Evolutionary conservation across 331 rosid species (phyloP), one percentile per base, ranked within the genome.

Genomic region (Pyrus hybrid): DNA sequence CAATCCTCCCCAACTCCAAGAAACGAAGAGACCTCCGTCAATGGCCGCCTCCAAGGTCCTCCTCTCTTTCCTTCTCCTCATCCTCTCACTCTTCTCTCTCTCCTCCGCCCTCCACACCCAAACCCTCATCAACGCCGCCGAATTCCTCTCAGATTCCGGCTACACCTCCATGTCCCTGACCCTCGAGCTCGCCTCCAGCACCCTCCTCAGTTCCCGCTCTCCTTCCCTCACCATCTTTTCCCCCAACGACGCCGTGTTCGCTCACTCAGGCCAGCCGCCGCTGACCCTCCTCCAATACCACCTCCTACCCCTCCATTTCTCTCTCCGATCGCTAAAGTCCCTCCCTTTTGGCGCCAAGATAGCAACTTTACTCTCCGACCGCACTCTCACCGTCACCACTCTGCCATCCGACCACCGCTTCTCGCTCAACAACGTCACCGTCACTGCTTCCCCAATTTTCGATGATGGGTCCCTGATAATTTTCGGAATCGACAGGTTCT

Each of bases 301-400:
- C 45, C 87, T 53, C 80, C 81, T 82, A 29, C 87, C 88, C 1
- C 53, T 54, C 29, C 62, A 83, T 25, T 86, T 86, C 83, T 65
- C 81, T 13, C 73, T 78, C 73, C 83, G 77, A 12, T 47, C 80
- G 69, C 84, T 88, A 76, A 68, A 54, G 20, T 84, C 88, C 49
- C 85, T 86, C 8, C 90, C 92, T 11, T 67, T 18, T 60, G 90
- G 92, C 18, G 86, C 88, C 75, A 80, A 65, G 67, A 80, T 86
- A 76, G 35, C 82, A 13, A 86, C 90, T 3, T 79, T 88, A 20
- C 83, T 82, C 72, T 28, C 77, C 3, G 53, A 45, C 17, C 75
- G 82, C 68, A 70, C 76, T 75, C 84, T 86, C 68, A 54, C 81
- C 70, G 68, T 86, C 60, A 84, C 88, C 61, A 61, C 85, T 17